phyloP scores from a whole-genome alignment of 2,329 filamentous ascomycete genomes.

The Nigrospora osmanthi region DNA sequence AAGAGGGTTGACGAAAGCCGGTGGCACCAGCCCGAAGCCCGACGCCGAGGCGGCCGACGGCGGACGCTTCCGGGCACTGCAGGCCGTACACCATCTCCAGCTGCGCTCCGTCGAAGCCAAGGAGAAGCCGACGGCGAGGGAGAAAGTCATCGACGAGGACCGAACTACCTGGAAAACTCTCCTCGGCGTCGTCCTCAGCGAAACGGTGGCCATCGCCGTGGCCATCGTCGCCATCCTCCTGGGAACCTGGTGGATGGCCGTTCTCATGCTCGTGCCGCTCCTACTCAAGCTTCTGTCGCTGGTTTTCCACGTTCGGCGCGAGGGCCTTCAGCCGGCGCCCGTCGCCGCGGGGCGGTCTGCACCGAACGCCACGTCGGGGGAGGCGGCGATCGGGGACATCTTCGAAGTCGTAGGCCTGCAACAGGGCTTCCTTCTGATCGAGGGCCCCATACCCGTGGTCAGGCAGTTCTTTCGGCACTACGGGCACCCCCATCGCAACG shows the following conservation, averaged over 20 bases:
- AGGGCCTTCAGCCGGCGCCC: not conserved
- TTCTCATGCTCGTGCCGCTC: not conserved
- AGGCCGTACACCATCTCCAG: not conserved
- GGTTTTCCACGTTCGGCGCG: not conserved
- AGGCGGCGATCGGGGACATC: not conserved
- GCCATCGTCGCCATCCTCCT: not conserved
- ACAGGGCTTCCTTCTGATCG: not conserved
- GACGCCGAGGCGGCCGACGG: not conserved
- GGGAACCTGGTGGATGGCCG: not conserved
- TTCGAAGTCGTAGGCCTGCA: not conserved
- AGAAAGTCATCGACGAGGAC: not conserved
- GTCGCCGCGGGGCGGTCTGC: too few relatives aligned
- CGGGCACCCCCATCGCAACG: not conserved
- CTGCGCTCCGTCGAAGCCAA: not conserved
- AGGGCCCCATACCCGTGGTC: not conserved
- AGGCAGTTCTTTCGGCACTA: not conserved
- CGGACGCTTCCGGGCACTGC: not conserved
- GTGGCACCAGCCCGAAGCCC: not conserved
- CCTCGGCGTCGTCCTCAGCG: not conserved
- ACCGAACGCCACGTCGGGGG: not conserved
- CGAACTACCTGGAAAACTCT: not conserved
- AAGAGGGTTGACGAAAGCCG: not conserved
- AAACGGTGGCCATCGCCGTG: not conserved
- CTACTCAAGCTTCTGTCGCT: slow-evolving; percentile 6
- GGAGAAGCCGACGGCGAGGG: not conserved